Evolutionary conservation across 768 basidiomycete species (phyloP).

Genomic region (Phylloporus sp.): DNA sequence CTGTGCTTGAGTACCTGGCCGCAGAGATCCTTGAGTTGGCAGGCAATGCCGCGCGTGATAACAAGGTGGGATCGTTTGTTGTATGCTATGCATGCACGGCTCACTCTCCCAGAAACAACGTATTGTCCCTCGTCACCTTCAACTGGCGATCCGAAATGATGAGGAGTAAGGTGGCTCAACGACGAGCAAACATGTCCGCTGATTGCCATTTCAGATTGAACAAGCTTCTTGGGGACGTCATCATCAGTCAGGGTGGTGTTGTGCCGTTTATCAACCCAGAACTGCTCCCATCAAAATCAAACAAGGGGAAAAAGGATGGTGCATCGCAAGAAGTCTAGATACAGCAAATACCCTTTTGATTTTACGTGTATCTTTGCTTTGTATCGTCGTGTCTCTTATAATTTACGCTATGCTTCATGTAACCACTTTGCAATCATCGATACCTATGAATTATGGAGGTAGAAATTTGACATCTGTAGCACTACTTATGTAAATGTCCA

Average conservation of each 20-base stretch:
- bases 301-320: conserved; percentile 45
- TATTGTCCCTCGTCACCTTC: conserved; percentile 75
- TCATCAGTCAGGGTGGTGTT: conserved; percentile 77
- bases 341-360: not conserved
- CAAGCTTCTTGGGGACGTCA: conserved; percentile 54
- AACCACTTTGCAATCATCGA: conserved; percentile 10
- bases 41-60: conserved; percentile 72
- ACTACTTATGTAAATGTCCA: not conserved
- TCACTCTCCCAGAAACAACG: conserved; percentile 48
- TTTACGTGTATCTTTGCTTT: conserved; percentile 12
- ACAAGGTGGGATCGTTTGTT: conserved; percentile 39
- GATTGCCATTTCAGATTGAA: conserved; percentile 37
- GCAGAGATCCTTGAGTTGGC: conserved; percentile 87
- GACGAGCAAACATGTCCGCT: not conserved
- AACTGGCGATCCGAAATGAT: conserved; percentile 72
- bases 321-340: conserved; percentile 46
- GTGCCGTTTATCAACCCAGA: conserved; percentile 58
- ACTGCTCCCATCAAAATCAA: conserved; percentile 40
- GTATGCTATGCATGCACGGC: not conserved
- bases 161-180: conserved; percentile 48
- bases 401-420: conserved; percentile 30
- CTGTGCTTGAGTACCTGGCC: conserved; percentile 81
- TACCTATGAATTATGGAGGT: too few relatives aligned
- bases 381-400: conserved; percentile 25
- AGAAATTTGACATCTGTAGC: too few relatives aligned